Percentiles rank a stretch among this genome's conserved stretches.
These are phyloP conservation scores for Phaeosphaeriaceae sp. DNA, from an alignment of 2,329 filamentous ascomycete species.

Conservation along the genomic window DNA sequence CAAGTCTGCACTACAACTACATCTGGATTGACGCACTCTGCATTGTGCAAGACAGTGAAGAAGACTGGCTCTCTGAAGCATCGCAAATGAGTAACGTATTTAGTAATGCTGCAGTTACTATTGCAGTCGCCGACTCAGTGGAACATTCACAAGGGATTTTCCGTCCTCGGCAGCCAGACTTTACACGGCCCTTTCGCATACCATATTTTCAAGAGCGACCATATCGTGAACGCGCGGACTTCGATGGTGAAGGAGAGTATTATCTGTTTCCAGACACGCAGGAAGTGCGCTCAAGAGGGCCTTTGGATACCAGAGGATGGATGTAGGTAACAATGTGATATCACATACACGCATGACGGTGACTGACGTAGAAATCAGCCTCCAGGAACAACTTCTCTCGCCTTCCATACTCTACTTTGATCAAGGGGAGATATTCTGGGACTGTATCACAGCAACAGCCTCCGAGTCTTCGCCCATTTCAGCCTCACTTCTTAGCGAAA, in stretches of 20 bases:
- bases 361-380: not conserved
- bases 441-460: not conserved
- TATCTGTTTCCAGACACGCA: not conserved
- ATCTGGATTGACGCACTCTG: not conserved
- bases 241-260: not conserved
- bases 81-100: not conserved
- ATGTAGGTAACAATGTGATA: not conserved
- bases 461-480: not conserved
- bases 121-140: not conserved
- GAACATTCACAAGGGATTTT: not conserved
- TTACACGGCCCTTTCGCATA: not conserved
- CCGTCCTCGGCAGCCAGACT: not conserved
- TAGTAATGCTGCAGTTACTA: not conserved
- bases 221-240: not conserved
- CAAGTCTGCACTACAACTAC: not conserved
- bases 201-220: not conserved
- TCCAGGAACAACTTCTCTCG: not conserved
- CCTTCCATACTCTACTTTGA: not conserved
- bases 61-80: not conserved
- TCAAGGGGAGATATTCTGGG: not conserved
- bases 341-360: too few species aligned
- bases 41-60: not conserved
- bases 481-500: not conserved
- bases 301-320: not conserved
- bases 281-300: not conserved